Base-by-base conservation (phyloP, 495 filamentous ascomycete species). In the Aspergillus bridgeri region DNA sequence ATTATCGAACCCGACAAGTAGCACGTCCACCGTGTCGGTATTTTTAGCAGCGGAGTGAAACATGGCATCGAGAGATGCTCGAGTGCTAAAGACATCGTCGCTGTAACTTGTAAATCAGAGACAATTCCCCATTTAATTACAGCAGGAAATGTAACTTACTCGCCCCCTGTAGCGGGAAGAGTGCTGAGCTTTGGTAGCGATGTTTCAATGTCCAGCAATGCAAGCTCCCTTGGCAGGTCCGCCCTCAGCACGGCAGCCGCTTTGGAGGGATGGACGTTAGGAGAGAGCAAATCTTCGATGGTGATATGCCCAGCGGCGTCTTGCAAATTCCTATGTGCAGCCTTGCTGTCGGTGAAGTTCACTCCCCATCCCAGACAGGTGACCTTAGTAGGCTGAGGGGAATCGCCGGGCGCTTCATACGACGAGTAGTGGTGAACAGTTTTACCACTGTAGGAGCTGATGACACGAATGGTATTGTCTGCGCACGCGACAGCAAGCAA, bases 111-210 rank as follows among this genome's bases (percentile, higher is more conserved):
- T 15, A 27, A 42, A 25, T 38, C 17, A 23, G 25, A 27, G 1
- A 48, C 8, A 5, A n/a, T 11, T n/a, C n/a, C n/a, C n/a, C n/a
- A n/a, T n/a, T n/a, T n/a, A n/a, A n/a, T n/a, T n/a, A n/a, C 13
- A 13, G 20, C 27, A 44, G 17, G 18, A 19, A 29, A 38, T 38
- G 1, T 38, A 3, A 73, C 75, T 55, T 65, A 73, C 64, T 75
- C 74, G 44, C 68, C 63, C 4, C 75, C 73, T 9, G 69, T 75
- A n/a, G 85, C 84, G 5, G 84, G 84, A 29, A 96, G 67, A 2
- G 84, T 80, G 68, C 89, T 89, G 53, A 95, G 74, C 67, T 89
- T 93, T 0, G 92, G 92, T 38, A 96, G 70, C 25, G 87, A 85
- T n/a, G 75, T 84, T 57, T 92, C 90, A 20, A 92, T 80, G 66